Conservation (phyloP, 179 eudicot genomes). For the Actinidia polygama region DNA sequence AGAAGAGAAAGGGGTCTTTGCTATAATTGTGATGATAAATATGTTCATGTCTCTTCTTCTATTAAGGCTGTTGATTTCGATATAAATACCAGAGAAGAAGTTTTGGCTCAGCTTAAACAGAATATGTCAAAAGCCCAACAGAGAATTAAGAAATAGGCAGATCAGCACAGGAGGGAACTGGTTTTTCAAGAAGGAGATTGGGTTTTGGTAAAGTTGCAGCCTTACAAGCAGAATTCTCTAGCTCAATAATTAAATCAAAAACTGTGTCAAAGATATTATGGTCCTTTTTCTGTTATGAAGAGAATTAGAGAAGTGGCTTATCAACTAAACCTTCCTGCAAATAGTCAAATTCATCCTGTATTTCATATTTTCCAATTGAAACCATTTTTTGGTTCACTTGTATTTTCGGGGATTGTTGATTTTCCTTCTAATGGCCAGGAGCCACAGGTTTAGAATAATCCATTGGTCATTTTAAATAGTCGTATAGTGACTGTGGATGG, state of each 20-base stretch:
- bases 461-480: too few relatives aligned
- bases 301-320: background rate
- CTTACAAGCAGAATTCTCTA: background rate
- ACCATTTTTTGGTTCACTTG: too few relatives aligned
- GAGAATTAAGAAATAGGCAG: too few relatives aligned
- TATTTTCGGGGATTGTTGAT: background rate
- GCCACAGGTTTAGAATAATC: too few relatives aligned
- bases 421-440: too few relatives aligned
- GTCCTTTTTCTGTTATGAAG: background rate
- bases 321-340: background rate
- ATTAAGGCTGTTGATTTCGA: background rate
- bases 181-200: background rate
- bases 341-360: background rate
- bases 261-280: background rate
- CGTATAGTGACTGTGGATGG: background rate
- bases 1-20: too few relatives aligned
- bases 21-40: too few relatives aligned
- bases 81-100: background rate
- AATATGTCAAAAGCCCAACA: too few relatives aligned
- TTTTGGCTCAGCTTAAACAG: background rate
- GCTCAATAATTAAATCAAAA: too few relatives aligned
- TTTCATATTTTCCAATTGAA: background rate
- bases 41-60: background rate
- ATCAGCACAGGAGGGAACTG: too few relatives aligned
- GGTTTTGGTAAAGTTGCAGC: background rate